Evolutionary conservation across 2,329 filamentous ascomycete species (phyloP).

Genomic region (Epichloe typhina): DNA sequence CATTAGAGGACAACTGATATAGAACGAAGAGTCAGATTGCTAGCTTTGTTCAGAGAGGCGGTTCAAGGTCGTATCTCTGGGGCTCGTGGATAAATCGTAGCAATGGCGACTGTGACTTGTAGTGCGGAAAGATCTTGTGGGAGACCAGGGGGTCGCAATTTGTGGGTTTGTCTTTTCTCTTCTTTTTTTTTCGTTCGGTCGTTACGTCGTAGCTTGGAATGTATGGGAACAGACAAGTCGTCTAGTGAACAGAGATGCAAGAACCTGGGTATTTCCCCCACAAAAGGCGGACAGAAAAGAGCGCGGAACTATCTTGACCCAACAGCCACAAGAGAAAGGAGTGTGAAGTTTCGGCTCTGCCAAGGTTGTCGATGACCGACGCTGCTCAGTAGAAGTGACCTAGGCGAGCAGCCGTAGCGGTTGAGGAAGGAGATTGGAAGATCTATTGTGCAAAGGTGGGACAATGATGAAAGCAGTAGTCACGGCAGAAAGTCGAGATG

Average conservation of each 20-base stretch:
- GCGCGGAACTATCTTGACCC: neutral
- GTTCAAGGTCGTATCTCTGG: neutral
- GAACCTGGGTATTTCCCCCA: conserved; percentile 2
- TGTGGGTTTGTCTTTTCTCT: neutral
- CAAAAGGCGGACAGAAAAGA: neutral
- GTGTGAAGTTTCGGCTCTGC: neutral
- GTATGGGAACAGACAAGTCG: neutral
- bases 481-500: neutral
- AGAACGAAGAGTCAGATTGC: neutral
- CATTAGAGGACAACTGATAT: neutral
- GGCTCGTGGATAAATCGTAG: neutral
- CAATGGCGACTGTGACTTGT: neutral
- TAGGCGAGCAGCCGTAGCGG: neutral
- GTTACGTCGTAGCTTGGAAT: conserved; percentile 1
- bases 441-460: neutral
- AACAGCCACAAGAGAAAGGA: neutral
- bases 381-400: neutral
- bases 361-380: neutral
- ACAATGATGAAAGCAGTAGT: neutral
- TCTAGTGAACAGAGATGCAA: neutral
- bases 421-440: neutral
- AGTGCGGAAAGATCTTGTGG: neutral
- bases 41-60: neutral
- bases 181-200: neutral
- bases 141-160: neutral